phyloP scores from a whole-genome alignment of 1,284 basidiomycete species.

The Neotropicomus parvogracilis region DNA sequence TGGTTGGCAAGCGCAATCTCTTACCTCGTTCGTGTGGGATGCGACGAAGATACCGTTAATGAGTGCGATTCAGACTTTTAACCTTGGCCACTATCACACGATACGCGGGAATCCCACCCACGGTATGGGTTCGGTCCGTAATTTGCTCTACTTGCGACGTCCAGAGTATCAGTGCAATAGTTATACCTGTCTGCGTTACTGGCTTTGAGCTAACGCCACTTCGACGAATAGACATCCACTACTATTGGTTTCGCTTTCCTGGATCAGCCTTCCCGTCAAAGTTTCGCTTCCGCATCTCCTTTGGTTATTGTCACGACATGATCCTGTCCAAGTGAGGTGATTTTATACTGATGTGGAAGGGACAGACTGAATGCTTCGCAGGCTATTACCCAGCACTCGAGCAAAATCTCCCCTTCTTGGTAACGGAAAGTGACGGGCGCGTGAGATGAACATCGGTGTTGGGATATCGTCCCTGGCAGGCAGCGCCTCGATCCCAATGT shows the following conservation, averaged over 20 bases:
- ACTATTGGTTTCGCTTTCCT: neutral
- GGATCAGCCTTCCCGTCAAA: neutral
- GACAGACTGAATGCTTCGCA: neutral
- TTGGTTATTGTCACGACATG: neutral
- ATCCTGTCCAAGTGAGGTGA: constrained; percentile 2
- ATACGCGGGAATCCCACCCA: neutral
- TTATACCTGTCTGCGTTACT: neutral
- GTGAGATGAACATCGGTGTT: constrained; percentile 18
- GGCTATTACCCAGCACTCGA: neutral
- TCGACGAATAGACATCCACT: neutral
- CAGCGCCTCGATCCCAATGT: constrained; percentile 9
- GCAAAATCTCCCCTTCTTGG: constrained; percentile 5
- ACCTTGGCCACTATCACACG: neutral
- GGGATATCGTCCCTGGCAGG: neutral
- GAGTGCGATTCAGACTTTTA: neutral
- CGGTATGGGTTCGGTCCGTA: neutral
- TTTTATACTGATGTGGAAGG: neutral
- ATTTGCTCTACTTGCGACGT: neutral
- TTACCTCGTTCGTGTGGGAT: too few species aligned
- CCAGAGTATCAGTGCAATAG: neutral
- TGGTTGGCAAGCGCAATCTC: too few species aligned
- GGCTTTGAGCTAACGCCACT: neutral
- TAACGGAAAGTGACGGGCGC: constrained; percentile 22
- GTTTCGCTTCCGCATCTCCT: too few species aligned
- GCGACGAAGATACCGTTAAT: too few species aligned